Evolutionary conservation across 331 rosid species (phyloP).

Genomic region (Pyracantha coccinea): DNA sequence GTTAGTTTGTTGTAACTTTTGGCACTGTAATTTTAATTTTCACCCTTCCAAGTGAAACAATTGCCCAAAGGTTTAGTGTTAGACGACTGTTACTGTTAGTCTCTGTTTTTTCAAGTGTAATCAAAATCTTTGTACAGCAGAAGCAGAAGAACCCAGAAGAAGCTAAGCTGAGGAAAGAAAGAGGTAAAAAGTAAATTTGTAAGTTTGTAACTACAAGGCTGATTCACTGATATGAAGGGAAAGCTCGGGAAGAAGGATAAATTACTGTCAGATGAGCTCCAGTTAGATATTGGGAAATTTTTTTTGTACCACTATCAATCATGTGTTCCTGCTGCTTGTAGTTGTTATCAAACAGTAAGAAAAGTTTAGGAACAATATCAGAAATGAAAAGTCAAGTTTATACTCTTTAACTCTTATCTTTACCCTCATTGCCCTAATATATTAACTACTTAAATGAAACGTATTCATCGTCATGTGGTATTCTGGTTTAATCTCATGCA

Average conservation of each 20-base stretch:
- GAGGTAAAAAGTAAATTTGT: slow-evolving; percentile 9
- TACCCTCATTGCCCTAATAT: neutral
- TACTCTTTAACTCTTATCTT: slow-evolving; percentile 7
- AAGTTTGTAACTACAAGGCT: slow-evolving; percentile 30
- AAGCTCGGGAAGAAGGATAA: slow-evolving; percentile 9
- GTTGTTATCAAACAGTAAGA: slow-evolving; percentile 36
- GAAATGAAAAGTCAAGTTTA: slow-evolving; percentile 19
- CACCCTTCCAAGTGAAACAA: slow-evolving; percentile 4
- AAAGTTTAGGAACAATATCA: slow-evolving; percentile 33
- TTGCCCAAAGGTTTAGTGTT: slow-evolving; percentile 14
- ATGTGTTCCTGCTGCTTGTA: slow-evolving; percentile 32
- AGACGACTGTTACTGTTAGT: neutral
- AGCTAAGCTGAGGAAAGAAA: slow-evolving; percentile 4
- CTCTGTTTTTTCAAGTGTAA: slow-evolving; percentile 33
- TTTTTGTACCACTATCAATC: slow-evolving; percentile 4
- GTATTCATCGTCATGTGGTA: too few relatives aligned
- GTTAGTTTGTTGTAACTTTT: slow-evolving; percentile 34
- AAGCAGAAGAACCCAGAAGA: neutral
- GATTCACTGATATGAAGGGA: slow-evolving; percentile 11
- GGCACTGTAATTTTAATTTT: slow-evolving; percentile 28
- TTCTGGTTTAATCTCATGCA: too few relatives aligned
- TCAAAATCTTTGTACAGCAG: slow-evolving; percentile 47
- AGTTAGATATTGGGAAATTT: slow-evolving; percentile 19
- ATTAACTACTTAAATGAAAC: too few relatives aligned
- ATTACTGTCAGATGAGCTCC: slow-evolving; percentile 5